phyloP scores from a whole-genome alignment of 164 flowering plant genomes.

The Umbilicus rupestris region DNA sequence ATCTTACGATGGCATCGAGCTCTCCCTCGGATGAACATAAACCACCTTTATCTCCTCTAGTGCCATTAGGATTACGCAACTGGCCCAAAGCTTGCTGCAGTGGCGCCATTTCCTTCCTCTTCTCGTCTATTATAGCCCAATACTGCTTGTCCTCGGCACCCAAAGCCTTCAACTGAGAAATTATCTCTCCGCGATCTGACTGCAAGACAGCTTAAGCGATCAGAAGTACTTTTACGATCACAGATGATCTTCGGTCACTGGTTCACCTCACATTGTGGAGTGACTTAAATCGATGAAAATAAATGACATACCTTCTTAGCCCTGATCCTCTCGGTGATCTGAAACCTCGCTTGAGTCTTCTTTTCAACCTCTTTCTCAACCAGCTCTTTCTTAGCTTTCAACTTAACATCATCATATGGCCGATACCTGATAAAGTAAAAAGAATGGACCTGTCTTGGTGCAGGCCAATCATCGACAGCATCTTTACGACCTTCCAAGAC shows the following conservation, averaged over 20 bases:
- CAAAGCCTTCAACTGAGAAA: conserved; percentile 39
- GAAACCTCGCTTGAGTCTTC: conserved; percentile 43
- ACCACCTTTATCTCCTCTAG: conserved; percentile 14
- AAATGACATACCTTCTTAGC: conserved; percentile 44
- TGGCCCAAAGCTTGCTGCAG: conserved; percentile 5
- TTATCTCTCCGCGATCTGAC: conserved; percentile 46
- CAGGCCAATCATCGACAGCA: conserved; percentile 64
- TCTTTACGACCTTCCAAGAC: conserved; percentile 9
- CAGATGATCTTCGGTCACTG: background rate
- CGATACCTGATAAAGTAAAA: conserved; percentile 56
- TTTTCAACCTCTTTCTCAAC: conserved; percentile 60
- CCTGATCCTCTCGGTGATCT: conserved; percentile 44
- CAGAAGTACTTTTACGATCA: background rate
- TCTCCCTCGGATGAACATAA: conserved; percentile 7
- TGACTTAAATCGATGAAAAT: background rate
- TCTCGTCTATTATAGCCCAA: conserved; percentile 13
- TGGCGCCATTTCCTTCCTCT: conserved; percentile 10
- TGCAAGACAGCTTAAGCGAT: conserved; percentile 20
- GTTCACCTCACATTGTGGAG: background rate
- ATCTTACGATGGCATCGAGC: conserved; percentile 6
- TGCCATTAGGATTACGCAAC: conserved; percentile 18
- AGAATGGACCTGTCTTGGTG: conserved; percentile 43
- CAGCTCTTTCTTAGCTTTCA: conserved; percentile 54
- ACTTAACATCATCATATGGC: conserved; percentile 58
- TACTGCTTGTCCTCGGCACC: conserved; percentile 40